phyloP scores from a whole-genome alignment of 306 rosid species.

The Trifolium repens region DNA sequence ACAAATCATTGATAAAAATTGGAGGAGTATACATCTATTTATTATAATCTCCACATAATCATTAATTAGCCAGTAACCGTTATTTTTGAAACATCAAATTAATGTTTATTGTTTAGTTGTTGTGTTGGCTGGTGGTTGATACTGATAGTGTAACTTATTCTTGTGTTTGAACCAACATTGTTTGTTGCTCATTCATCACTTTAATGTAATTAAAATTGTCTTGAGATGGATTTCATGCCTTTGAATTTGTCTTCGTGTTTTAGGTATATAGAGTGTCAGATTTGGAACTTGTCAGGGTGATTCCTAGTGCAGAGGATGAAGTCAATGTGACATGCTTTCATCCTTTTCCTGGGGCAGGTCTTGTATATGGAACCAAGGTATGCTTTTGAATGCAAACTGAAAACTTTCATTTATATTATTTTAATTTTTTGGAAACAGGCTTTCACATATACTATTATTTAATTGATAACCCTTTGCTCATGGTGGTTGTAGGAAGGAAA shows the following conservation, averaged over 20 bases:
- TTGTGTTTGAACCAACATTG: constrained; percentile 20
- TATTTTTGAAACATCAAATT: neutral
- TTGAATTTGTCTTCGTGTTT: constrained; percentile 35
- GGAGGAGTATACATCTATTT: neutral
- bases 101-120: too few species aligned
- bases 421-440: too few species aligned
- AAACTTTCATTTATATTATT: constrained; percentile 37
- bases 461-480: constrained; percentile 24
- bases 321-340: constrained; percentile 98
- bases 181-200: constrained; percentile 21
- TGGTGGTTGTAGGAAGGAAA: constrained; percentile 83
- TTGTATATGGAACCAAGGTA: constrained; percentile 98
- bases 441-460: constrained; percentile 28
- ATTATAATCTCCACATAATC: constrained; percentile 8
- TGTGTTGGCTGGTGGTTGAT: neutral
- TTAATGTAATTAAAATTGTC: constrained; percentile 30
- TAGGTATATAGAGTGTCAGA: constrained; percentile 95
- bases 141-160: neutral
- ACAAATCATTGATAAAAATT: too few species aligned
- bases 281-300: constrained; percentile 96
- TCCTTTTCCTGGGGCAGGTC: constrained; percentile 94
- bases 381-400: constrained; percentile 41
- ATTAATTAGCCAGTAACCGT: neutral
- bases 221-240: constrained; percentile 30
- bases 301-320: constrained; percentile 98